These are phyloP conservation scores for Bisporella sp. DNA, from an alignment of 2,329 filamentous ascomycete species.

Conservation along the genomic window DNA sequence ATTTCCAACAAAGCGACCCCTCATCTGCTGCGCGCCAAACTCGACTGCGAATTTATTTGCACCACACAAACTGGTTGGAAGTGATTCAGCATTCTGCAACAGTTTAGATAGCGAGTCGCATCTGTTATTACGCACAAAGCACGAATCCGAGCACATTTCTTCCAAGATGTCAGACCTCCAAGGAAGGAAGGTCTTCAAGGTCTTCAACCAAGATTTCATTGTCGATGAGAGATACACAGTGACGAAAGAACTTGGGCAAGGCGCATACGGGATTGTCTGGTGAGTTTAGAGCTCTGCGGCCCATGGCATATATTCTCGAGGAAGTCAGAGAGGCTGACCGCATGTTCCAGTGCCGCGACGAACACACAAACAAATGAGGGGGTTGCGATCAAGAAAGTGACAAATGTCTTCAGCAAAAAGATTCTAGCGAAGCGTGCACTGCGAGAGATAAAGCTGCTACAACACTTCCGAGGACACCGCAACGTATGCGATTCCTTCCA, in stretches of 20 bases:
- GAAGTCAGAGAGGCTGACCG: conserved; percentile 1
- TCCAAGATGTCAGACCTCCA: conserved; percentile 25
- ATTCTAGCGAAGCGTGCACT: conserved; percentile 96
- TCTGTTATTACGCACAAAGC: background rate
- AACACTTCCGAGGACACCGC: conserved; percentile 89
- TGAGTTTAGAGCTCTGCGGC: conserved; percentile 38
- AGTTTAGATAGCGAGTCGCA: background rate
- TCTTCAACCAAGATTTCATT: conserved; percentile 99
- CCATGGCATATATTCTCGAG: conserved; percentile 7
- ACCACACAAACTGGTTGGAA: background rate
- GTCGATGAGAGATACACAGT: conserved; percentile 98
- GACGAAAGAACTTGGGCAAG: conserved; percentile 96
- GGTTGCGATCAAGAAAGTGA: conserved; percentile 96
- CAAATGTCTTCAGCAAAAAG: conserved; percentile 99
- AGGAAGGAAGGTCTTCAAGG: conserved; percentile 92
- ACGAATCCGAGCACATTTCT: conserved; percentile 1
- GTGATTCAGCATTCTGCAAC: background rate
- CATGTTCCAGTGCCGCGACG: conserved; percentile 66
- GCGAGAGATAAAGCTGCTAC: conserved; percentile 95
- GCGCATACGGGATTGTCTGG: conserved; percentile 98
- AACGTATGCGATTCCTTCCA: conserved; percentile 51
- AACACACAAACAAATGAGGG: conserved; percentile 88
- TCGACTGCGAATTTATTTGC: background rate
- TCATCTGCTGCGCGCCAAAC: background rate
- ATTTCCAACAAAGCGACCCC: background rate